Evolutionary conservation across 371 early-diverging fungal genomes (phyloP).

Genomic region (Blakeslea trispora): DNA sequence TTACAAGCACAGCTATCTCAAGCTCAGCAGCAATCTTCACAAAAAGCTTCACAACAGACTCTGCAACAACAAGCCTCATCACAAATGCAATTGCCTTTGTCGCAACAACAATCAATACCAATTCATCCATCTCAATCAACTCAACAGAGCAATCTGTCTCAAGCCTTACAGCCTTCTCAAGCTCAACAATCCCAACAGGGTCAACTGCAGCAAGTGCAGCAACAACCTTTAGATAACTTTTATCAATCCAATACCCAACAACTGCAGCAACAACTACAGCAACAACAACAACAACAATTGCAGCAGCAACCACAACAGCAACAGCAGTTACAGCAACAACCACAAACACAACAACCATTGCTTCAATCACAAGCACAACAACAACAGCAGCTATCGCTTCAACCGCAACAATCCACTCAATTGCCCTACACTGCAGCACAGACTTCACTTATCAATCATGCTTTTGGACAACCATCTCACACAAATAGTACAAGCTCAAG

Average conservation of each 20-base stretch:
- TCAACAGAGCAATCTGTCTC: too few relatives aligned
- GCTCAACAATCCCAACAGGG: too few relatives aligned
- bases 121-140: too few relatives aligned
- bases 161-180: neutral
- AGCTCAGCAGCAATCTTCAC: neutral
- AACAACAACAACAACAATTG: slow-evolving; percentile 8
- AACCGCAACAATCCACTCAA: neutral
- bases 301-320: slow-evolving; percentile 9
- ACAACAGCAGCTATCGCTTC: neutral
- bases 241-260: neutral
- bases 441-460: neutral
- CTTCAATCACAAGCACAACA: slow-evolving; percentile 7
- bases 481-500: slow-evolving; percentile 43
- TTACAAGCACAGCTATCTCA: neutral
- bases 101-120: neutral
- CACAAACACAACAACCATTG: slow-evolving; percentile 4
- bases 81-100: slow-evolving; percentile 1
- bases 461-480: slow-evolving; percentile 26
- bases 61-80: too few relatives aligned
- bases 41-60: neutral
- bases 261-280: slow-evolving; percentile 7
- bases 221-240: neutral
- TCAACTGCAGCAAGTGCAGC: neutral
- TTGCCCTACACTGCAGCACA: neutral
- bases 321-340: neutral